phyloP scores from a whole-genome alignment of 1,284 basidiomycete species.

The Boletus mariae region DNA sequence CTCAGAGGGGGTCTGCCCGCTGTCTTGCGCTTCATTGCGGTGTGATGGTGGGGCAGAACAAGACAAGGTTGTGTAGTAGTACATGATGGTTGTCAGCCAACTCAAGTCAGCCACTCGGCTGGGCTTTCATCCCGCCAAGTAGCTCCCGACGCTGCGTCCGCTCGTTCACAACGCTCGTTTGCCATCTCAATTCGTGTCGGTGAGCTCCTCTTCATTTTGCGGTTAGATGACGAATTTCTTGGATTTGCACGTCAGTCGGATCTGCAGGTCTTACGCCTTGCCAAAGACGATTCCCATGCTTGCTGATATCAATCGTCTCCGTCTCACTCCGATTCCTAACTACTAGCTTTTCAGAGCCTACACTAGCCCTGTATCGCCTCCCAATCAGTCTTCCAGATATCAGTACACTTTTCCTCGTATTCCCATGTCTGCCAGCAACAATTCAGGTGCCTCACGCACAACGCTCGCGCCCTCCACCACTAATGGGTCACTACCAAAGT shows the following conservation, averaged over 20 bases:
- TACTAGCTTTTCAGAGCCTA: conserved; percentile 4
- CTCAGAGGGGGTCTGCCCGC: neutral
- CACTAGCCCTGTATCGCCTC: neutral
- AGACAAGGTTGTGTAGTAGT: neutral
- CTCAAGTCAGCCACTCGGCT: conserved; percentile 9
- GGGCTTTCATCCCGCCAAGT: conserved; percentile 7
- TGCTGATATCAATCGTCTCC: conserved; percentile 23
- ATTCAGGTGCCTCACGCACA: conserved; percentile 32
- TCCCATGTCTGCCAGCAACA: conserved; percentile 26
- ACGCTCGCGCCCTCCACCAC: conserved; percentile 28
- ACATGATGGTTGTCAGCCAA: conserved; percentile 7
- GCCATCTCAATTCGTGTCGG: conserved; percentile 4
- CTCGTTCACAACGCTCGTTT: conserved; percentile 7
- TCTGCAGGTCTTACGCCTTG: conserved; percentile 20
- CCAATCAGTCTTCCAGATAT: neutral
- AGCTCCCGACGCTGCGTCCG: neutral
- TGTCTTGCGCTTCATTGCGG: conserved; percentile 11
- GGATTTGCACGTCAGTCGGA: conserved; percentile 59
- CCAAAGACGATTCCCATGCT: conserved; percentile 41
- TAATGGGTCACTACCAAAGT: conserved; percentile 42
- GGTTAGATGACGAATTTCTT: conserved; percentile 33
- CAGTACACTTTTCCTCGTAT: neutral
- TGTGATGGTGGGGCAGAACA: neutral
- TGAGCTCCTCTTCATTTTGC: conserved; percentile 17
- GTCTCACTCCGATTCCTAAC: conserved; percentile 7